Evolutionary conservation across 2,329 filamentous ascomycete genomes (phyloP).

Genomic region (Beauveria medogensis): DNA sequence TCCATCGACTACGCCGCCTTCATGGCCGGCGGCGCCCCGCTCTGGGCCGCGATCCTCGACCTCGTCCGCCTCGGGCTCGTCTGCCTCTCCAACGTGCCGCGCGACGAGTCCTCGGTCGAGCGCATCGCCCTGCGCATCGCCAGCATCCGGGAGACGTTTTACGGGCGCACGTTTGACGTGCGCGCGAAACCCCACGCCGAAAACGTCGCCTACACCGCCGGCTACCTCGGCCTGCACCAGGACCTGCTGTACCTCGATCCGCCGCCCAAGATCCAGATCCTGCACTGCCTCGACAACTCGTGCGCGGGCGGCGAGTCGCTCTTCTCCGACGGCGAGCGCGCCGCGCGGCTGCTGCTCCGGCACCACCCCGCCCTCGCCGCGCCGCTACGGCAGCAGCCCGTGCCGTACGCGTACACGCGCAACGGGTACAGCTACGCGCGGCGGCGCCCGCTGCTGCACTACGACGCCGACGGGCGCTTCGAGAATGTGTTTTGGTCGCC

Average conservation of each 20-base stretch:
- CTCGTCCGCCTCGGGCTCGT: conserved; percentile 64
- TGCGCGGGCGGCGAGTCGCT: conserved; percentile 75
- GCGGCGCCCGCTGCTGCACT: conserved; percentile 44
- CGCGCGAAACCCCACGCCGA: conserved; percentile 72
- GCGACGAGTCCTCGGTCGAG: conserved; percentile 56
- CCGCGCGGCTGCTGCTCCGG: conserved; percentile 32
- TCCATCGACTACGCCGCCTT: conserved; percentile 65
- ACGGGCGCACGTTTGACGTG: conserved; percentile 87
- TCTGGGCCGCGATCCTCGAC: conserved; percentile 54
- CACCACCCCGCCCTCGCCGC: not conserved
- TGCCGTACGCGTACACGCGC: conserved; percentile 65
- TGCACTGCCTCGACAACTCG: conserved; percentile 81
- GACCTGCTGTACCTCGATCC: conserved; percentile 81
- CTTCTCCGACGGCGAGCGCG: conserved; percentile 69
- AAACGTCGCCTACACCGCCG: conserved; percentile 85
- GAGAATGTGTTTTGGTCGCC: conserved; percentile 56
- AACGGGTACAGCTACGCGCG: conserved; percentile 55
- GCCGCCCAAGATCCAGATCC: conserved; percentile 73
- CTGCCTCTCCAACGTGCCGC: conserved; percentile 67
- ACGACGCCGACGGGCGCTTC: conserved; percentile 16
- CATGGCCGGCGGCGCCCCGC: conserved; percentile 45
- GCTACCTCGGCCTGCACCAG: conserved; percentile 82
- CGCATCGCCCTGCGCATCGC: conserved; percentile 67
- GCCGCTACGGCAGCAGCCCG: conserved; percentile 32
- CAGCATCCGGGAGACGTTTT: conserved; percentile 76